phyloP scores from a whole-genome alignment of 345 rosid genomes.

The Populus nigra region DNA sequence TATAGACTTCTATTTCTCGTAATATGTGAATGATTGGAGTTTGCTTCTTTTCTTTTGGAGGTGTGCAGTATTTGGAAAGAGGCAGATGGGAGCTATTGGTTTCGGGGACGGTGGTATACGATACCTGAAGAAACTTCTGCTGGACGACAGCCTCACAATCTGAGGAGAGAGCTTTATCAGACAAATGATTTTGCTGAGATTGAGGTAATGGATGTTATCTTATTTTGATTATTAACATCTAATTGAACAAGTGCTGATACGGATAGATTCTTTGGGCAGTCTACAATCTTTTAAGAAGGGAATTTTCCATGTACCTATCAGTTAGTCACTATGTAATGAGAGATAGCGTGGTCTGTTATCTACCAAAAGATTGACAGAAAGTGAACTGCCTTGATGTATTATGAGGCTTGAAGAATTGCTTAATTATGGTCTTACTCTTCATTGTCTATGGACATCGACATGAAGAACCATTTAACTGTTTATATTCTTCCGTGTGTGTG shows the following conservation, averaged over 20 bases:
- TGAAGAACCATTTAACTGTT: not conserved
- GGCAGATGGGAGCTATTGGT: conserved; percentile 63
- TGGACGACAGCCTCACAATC: conserved; percentile 77
- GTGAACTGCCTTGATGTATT: not conserved
- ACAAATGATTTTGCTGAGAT: conserved; percentile 79
- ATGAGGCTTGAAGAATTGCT: not conserved
- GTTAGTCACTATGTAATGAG: not conserved
- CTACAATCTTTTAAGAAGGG: not conserved
- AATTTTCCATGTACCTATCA: not conserved
- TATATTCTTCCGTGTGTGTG: too few relatives aligned
- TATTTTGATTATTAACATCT: not conserved
- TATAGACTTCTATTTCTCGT: not conserved
- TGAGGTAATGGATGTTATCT: conserved; percentile 46
- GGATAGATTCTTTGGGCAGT: not conserved
- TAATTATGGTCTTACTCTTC: not conserved
- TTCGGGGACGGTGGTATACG: conserved; percentile 72
- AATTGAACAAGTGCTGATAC: not conserved
- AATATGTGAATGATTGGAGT: not conserved
- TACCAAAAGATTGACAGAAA: not conserved
- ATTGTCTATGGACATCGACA: too few relatives aligned
- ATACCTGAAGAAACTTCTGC: conserved; percentile 89
- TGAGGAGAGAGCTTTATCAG: conserved; percentile 74
- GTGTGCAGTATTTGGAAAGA: conserved; percentile 74
- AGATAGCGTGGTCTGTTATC: not conserved
- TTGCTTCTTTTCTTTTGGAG: conserved; percentile 1